A percentile compares a stretch with the other conserved stretches of the same genome.
phyloP scores from a whole-genome alignment of 192 early-diverging fungal genomes.

The Glomus cerebriforme region DNA sequence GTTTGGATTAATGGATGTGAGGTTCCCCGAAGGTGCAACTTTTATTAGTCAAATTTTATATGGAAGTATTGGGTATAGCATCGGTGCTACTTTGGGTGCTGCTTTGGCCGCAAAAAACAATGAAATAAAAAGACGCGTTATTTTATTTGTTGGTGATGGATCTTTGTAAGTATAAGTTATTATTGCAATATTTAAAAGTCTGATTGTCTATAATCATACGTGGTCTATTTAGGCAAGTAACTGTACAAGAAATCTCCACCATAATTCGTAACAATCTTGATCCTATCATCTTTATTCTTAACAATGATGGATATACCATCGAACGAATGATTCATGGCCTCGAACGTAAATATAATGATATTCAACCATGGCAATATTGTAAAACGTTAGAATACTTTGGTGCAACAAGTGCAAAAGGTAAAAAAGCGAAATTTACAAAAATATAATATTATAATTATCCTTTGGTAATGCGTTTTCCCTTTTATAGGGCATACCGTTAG shows the following conservation, averaged over 20 bases:
- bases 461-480: not conserved
- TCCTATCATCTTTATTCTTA: conserved; percentile 53
- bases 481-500: conserved; percentile 35
- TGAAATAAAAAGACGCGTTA: conserved; percentile 38
- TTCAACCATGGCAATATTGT: conserved; percentile 54
- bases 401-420: conserved; percentile 29
- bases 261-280: conserved; percentile 50
- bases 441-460: not conserved
- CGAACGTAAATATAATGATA: conserved; percentile 47
- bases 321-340: conserved; percentile 51
- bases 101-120: conserved; percentile 41
- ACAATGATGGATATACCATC: conserved; percentile 58
- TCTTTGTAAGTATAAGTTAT: conserved; percentile 35
- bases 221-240: conserved; percentile 40
- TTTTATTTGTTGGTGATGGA: conserved; percentile 53
- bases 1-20: conserved; percentile 45
- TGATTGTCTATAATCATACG: not conserved
- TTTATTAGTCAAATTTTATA: conserved; percentile 48
- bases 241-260: conserved; percentile 51
- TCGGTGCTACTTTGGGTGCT: conserved; percentile 49
- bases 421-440: conserved; percentile 16
- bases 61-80: conserved; percentile 42
- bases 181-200: too few species aligned
- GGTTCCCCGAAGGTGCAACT: conserved; percentile 36
- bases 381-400: conserved; percentile 52